phyloP scores from a whole-genome alignment of 2,329 filamentous ascomycete genomes.

The Xylaria sp. region DNA sequence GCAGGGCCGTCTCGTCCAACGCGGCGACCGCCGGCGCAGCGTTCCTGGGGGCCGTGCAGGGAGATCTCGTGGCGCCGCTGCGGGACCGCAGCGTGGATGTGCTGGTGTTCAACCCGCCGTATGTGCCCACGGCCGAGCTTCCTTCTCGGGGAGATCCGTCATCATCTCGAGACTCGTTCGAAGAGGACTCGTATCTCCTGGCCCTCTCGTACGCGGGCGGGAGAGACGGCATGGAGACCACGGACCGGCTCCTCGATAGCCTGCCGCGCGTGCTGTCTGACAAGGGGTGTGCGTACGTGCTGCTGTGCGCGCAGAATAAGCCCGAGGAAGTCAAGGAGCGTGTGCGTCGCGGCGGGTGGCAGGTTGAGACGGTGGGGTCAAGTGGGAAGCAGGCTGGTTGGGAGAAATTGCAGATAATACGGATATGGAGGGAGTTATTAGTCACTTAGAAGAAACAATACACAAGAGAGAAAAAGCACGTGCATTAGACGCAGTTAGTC shows the following conservation, averaged over 20 bases:
- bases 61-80: conserved; percentile 74
- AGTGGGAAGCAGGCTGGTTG: conserved; percentile 91
- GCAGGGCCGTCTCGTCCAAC: conserved; percentile 54
- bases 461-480: neutral
- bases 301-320: conserved; percentile 91
- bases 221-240: conserved; percentile 91
- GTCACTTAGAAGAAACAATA: conserved; percentile 11
- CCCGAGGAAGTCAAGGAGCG: conserved; percentile 76
- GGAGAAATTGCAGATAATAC: conserved; percentile 91
- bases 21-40: conserved; percentile 39
- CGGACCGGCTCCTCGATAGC: conserved; percentile 76
- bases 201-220: conserved; percentile 91
- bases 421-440: conserved; percentile 74
- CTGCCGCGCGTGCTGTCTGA: conserved; percentile 71
- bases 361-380: conserved; percentile 77
- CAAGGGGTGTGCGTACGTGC: conserved; percentile 84
- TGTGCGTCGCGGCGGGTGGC: conserved; percentile 71
- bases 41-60: conserved; percentile 74
- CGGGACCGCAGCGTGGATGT: conserved; percentile 74
- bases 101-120: conserved; percentile 95
- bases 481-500: neutral
- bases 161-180: too few species aligned
- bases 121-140: conserved; percentile 85
- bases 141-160: too few species aligned
- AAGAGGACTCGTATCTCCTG: conserved; percentile 84